Conservation (phyloP, 768 basidiomycete genomes). For the Leccinellum rugosiceps region DNA sequence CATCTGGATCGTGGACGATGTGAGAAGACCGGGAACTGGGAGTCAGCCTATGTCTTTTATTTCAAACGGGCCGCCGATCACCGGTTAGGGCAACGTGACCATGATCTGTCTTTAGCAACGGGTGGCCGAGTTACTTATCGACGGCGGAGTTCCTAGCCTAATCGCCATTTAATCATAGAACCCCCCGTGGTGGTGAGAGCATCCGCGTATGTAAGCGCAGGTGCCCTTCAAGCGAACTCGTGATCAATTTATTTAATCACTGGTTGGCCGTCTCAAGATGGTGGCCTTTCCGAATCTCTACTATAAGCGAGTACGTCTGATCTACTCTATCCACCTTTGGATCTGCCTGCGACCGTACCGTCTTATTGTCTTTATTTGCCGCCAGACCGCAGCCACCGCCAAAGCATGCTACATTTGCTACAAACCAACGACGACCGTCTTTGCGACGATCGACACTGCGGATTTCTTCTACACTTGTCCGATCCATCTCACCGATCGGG, state of each 20-base stretch:
- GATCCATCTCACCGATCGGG: conserved; percentile 74
- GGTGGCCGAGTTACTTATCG: conserved; percentile 3
- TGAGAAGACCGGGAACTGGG: conserved; percentile 15
- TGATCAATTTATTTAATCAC: background rate
- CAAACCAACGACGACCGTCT: conserved; percentile 77
- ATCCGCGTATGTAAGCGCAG: too few relatives aligned
- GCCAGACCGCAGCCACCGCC: conserved; percentile 74
- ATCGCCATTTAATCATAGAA: background rate
- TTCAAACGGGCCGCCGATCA: background rate
- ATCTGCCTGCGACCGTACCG: background rate
- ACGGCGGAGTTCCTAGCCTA: conserved; percentile 6
- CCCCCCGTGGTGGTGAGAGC: too few relatives aligned
- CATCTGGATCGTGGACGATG: conserved; percentile 42
- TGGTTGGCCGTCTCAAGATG: background rate
- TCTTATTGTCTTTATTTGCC: background rate
- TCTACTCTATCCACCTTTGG: background rate
- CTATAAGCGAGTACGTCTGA: conserved; percentile 77
- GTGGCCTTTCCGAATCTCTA: conserved; percentile 85
- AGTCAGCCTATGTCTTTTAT: background rate
- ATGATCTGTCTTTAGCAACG: background rate
- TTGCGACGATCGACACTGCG: conserved; percentile 76
- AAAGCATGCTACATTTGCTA: conserved; percentile 78
- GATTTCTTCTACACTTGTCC: conserved; percentile 89
- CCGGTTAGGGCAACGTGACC: background rate
- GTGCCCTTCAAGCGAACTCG: background rate